Evolutionary conservation across 805 yeast genomes (phyloP), one percentile per base, ranked within the genome.

Genomic region (Hanseniaspora lindneri): DNA sequence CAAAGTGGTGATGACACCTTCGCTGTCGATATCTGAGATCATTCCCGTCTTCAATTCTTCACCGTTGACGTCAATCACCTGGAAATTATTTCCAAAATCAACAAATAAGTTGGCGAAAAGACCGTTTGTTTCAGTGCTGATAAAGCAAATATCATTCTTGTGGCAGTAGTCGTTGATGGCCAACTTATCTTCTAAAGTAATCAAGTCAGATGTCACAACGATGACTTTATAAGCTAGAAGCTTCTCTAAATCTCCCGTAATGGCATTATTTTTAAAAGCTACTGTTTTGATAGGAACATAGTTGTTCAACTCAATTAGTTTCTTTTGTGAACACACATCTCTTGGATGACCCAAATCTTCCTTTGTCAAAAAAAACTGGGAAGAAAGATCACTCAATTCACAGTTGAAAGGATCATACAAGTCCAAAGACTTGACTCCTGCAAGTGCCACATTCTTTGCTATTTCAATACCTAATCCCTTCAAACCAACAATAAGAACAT

Each of bases 381-480:
- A 72, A 1, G 95, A 83, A 51, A 92, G 72, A 63, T 92, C 97
- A 46, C 66, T 72, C 39, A 86, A 54, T 48, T 70, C 64, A 19
- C 83, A 81, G 1, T 77, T 74, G 17, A 69, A 70, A 11, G 95
- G 94, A 60, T 92, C 99, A 62, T 80, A 85, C 28, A 92, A 65
- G 7, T 94, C 71, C 56, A 92, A 69, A 8, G 94, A 80, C 68
- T 92, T 92, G 57, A 92, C 98, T 59, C 99, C 99, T 2, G 98
- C 98, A 33, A 92, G 72, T 0, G 95, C 94, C 49, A 92, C 86
- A 65, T 92, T 92, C 67, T 92, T 92, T 21, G 98, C 96, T 51
- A 92, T 86, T 67, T 92, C 99, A 37, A 85, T 75, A 59, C 99
- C 99, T 41, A 92, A 70, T 41, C 99, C 99, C 61, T 78, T 80